phyloP scores from a whole-genome alignment of 768 basidiomycete species.

The Naganishia kalamii region DNA sequence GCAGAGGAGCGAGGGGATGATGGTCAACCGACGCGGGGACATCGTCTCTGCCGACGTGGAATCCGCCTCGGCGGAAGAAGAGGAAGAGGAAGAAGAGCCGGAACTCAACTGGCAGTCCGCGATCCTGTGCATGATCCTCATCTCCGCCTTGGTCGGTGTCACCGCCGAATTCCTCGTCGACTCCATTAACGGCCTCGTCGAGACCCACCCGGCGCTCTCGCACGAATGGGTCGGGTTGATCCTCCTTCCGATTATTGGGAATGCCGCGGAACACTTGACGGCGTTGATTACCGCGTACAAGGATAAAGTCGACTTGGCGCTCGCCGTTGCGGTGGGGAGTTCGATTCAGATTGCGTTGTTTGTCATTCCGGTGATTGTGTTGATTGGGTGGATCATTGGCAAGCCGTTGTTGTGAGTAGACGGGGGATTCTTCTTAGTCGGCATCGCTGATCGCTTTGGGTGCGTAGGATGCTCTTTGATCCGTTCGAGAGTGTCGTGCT shows the following conservation, averaged over 20 bases:
- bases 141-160: slow-evolving; percentile 52
- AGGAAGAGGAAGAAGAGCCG: slow-evolving; percentile 42
- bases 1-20: slow-evolving; percentile 6
- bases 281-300: slow-evolving; percentile 88
- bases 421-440: not conserved
- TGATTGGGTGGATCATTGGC: slow-evolving; percentile 71
- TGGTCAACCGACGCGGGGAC: slow-evolving; percentile 2
- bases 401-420: slow-evolving; percentile 51
- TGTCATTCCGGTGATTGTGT: slow-evolving; percentile 57
- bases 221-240: slow-evolving; percentile 84
- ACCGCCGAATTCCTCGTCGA: slow-evolving; percentile 61
- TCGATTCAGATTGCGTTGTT: slow-evolving; percentile 58
- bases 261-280: slow-evolving; percentile 85
- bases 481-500: slow-evolving; percentile 73
- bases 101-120: slow-evolving; percentile 39
- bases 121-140: slow-evolving; percentile 35
- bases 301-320: slow-evolving; percentile 71
- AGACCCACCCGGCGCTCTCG: slow-evolving; percentile 53
- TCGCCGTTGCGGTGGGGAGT: slow-evolving; percentile 85
- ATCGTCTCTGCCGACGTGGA: not conserved
- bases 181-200: slow-evolving; percentile 70
- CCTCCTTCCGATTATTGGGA: slow-evolving; percentile 84
- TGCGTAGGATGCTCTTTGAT: slow-evolving; percentile 74
- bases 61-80: slow-evolving; percentile 23
- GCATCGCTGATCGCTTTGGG: slow-evolving; percentile 35